Percentiles rank a stretch among this genome's conserved stretches.
Conservation (phyloP, 2,329 filamentous ascomycete genomes). For the Pseudonectria foliicola region DNA sequence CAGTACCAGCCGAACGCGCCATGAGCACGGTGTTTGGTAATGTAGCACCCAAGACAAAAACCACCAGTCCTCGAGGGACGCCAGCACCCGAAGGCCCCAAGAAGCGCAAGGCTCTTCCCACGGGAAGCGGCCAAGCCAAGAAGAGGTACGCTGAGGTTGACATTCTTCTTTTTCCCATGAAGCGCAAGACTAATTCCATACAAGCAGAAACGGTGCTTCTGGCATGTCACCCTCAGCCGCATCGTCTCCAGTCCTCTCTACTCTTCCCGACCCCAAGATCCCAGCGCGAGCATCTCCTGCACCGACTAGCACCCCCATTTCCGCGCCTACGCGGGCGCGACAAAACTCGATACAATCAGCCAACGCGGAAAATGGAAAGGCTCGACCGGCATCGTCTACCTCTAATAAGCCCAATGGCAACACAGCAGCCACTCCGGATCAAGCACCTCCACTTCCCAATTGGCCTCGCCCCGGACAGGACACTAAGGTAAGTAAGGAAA, state of each 20-base stretch:
- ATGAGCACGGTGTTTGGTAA: conserved; percentile 50
- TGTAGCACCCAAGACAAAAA: conserved; percentile 48
- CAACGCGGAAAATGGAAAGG: conserved; percentile 45
- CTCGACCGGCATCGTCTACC: conserved; percentile 51
- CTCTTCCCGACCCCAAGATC: conserved; percentile 56
- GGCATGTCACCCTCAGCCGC: conserved; percentile 62
- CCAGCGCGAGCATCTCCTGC: conserved; percentile 51
- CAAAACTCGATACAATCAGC: conserved; percentile 62
- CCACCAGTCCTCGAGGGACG: conserved; percentile 61
- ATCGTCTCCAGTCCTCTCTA: conserved; percentile 68
- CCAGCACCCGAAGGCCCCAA: conserved; percentile 63
- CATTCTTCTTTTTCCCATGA: not conserved
- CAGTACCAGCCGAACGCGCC: conserved; percentile 57
- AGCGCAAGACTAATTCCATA: conserved; percentile 10
- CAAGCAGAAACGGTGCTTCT: conserved; percentile 30
- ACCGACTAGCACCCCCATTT: conserved; percentile 49
- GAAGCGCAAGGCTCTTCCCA: conserved; percentile 59
- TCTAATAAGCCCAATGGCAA: conserved; percentile 55
- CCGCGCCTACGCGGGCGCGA: conserved; percentile 63
- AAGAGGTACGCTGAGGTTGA: conserved; percentile 58
- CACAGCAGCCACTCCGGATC: conserved; percentile 32
- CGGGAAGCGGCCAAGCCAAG: conserved; percentile 63
- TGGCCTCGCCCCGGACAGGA: conserved; percentile 31
- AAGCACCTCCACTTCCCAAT: conserved; percentile 22
- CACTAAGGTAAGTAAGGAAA: conserved; percentile 45